A percentile compares a stretch with the other conserved stretches of the same genome.
Conservation (phyloP, 495 filamentous ascomycete genomes). For the Trichoderma erinaceum region DNA sequence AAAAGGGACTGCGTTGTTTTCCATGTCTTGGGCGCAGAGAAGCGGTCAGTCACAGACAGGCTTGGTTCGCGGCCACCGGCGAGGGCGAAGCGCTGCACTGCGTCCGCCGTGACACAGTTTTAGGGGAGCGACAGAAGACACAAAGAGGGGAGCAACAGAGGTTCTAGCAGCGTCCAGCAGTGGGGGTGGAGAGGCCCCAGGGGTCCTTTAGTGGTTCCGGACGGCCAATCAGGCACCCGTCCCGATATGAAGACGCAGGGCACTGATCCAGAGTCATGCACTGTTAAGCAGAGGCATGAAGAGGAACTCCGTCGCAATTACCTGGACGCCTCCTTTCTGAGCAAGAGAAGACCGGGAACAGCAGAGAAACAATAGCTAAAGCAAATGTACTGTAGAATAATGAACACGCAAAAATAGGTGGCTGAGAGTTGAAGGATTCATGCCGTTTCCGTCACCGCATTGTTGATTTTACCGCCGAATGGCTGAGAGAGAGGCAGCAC, state of each 20-base stretch:
- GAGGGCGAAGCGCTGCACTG: background rate
- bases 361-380: background rate
- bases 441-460: slow-evolving; percentile 9
- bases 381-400: background rate
- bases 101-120: background rate
- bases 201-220: background rate
- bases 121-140: background rate
- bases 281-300: slow-evolving; percentile 11
- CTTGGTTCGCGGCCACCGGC: background rate
- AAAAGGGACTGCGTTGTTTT: slow-evolving; percentile 4
- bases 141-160: background rate
- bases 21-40: background rate
- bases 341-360: background rate
- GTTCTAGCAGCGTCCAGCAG: background rate
- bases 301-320: background rate
- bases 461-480: background rate
- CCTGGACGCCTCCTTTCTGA: background rate
- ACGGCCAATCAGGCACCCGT: slow-evolving; percentile 7
- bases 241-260: background rate
- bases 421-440: background rate
- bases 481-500: background rate
- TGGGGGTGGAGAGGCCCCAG: slow-evolving; percentile 8
- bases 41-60: background rate
- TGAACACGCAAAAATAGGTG: background rate
- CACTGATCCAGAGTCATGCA: slow-evolving; percentile 7